phyloP scores from a whole-genome alignment of 1,139 yeast species.

The Lodderomyces jiufengensis region DNA sequence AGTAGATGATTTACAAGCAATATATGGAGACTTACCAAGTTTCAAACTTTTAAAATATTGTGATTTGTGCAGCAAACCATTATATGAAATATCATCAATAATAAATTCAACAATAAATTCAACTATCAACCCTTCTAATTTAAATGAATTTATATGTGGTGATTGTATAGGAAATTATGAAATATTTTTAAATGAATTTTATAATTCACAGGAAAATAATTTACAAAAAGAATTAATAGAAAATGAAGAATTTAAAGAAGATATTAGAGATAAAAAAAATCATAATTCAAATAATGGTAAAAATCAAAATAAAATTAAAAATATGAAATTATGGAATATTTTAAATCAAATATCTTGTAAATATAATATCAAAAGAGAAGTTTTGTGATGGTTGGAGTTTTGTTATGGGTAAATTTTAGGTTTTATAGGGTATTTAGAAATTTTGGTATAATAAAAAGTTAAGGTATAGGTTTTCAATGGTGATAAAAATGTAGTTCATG shows the following conservation, averaged over 20 bases:
- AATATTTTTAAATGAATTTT: constrained; percentile 38
- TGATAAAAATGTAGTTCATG: too few relatives aligned
- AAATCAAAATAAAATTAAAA: background rate
- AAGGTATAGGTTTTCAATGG: too few relatives aligned
- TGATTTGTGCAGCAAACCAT: constrained; percentile 62
- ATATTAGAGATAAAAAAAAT: background rate
- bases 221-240: background rate
- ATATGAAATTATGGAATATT: constrained; percentile 7
- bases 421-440: too few relatives aligned
- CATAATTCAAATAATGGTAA: background rate
- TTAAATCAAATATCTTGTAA: constrained; percentile 6
- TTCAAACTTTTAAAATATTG: constrained; percentile 49
- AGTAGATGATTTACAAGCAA: constrained; percentile 34
- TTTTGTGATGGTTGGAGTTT: constrained; percentile 2
- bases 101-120: constrained; percentile 6
- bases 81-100: constrained; percentile 57
- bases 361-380: constrained; percentile 5
- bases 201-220: background rate
- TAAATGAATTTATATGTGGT: constrained; percentile 60
- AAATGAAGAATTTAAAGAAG: background rate
- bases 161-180: constrained; percentile 61
- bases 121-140: too few relatives aligned
- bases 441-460: too few relatives aligned
- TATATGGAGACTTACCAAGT: constrained; percentile 42
- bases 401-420: too few relatives aligned